Conservation (phyloP, 306 rosid genomes). For the Coriaria nepalensis region DNA sequence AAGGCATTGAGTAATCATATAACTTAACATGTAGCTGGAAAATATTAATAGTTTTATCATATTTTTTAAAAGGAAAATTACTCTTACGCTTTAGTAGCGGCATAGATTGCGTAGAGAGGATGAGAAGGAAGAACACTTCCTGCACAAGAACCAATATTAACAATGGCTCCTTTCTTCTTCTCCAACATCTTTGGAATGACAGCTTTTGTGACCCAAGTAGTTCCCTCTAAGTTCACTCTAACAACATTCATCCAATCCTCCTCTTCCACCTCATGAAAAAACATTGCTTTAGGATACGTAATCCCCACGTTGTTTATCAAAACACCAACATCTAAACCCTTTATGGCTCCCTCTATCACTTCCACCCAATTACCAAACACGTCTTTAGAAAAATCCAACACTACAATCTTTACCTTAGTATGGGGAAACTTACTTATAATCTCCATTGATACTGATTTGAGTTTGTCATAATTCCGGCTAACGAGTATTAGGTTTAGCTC, state of each 20-base stretch:
- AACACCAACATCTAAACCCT: conserved; percentile 29
- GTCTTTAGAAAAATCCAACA: conserved; percentile 44
- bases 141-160: conserved; percentile 69
- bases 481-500: conserved; percentile 60
- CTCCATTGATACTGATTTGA: conserved; percentile 30
- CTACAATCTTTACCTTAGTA: conserved; percentile 12
- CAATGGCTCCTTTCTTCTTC: conserved; percentile 50
- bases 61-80: background rate
- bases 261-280: conserved; percentile 54
- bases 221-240: conserved; percentile 51
- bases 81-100: conserved; percentile 79
- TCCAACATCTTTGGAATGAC: conserved; percentile 40
- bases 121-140: conserved; percentile 60
- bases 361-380: conserved; percentile 4
- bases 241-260: conserved; percentile 47
- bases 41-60: background rate
- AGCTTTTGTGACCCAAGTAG: conserved; percentile 35
- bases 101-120: conserved; percentile 65
- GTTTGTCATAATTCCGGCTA: conserved; percentile 39
- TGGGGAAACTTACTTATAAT: conserved; percentile 21
- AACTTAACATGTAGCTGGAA: background rate
- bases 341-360: conserved; percentile 21
- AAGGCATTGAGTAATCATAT: background rate
- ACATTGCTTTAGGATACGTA: conserved; percentile 43
- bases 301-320: conserved; percentile 64